Percentiles rank a stretch among this genome's conserved stretches.
phyloP scores from a whole-genome alignment of 2,329 filamentous ascomycete genomes.

The Sordariomycetes sp. region DNA sequence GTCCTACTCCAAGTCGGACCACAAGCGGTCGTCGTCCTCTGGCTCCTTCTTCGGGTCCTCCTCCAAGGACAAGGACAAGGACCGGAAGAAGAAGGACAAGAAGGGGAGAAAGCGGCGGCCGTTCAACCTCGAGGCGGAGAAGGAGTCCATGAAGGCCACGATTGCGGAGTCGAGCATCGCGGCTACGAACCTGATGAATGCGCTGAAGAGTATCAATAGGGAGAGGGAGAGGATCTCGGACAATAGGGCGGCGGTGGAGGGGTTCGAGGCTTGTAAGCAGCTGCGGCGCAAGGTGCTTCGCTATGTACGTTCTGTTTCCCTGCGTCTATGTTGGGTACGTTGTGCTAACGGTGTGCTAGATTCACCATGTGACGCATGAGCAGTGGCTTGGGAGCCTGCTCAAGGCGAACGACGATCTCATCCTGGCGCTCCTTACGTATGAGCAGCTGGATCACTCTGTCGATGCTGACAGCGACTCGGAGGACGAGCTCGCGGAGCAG shows the following conservation, averaged over 20 bases:
- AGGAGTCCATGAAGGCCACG: slow-evolving; percentile 72
- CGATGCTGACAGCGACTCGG: slow-evolving; percentile 59
- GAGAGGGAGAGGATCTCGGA: slow-evolving; percentile 81
- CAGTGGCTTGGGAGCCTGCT: slow-evolving; percentile 85
- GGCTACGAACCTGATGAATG: slow-evolving; percentile 81
- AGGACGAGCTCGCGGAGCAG: slow-evolving; percentile 54
- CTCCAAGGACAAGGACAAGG: slow-evolving; percentile 33
- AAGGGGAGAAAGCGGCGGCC: slow-evolving; percentile 45
- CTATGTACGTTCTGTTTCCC: slow-evolving; percentile 42
- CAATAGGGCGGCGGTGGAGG: slow-evolving; percentile 58
- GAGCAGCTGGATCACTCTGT: slow-evolving; percentile 85
- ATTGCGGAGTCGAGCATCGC: slow-evolving; percentile 84
- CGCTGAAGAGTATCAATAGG: slow-evolving; percentile 79
- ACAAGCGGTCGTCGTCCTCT: slow-evolving; percentile 24
- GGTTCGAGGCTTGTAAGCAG: slow-evolving; percentile 78
- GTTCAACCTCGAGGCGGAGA: slow-evolving; percentile 81
- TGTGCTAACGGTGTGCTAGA: slow-evolving; percentile 30
- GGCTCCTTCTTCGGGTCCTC: slow-evolving; percentile 25
- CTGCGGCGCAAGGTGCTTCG: slow-evolving; percentile 74
- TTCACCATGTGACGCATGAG: slow-evolving; percentile 81
- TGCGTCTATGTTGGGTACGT: not conserved
- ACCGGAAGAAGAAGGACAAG: slow-evolving; percentile 27
- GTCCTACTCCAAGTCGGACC: slow-evolving; percentile 7
- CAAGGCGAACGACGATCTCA: slow-evolving; percentile 91
- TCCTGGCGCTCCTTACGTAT: slow-evolving; percentile 83